phyloP scores from a whole-genome alignment of 2,329 filamentous ascomycete genomes.

The Aureobasidium pullulans region DNA sequence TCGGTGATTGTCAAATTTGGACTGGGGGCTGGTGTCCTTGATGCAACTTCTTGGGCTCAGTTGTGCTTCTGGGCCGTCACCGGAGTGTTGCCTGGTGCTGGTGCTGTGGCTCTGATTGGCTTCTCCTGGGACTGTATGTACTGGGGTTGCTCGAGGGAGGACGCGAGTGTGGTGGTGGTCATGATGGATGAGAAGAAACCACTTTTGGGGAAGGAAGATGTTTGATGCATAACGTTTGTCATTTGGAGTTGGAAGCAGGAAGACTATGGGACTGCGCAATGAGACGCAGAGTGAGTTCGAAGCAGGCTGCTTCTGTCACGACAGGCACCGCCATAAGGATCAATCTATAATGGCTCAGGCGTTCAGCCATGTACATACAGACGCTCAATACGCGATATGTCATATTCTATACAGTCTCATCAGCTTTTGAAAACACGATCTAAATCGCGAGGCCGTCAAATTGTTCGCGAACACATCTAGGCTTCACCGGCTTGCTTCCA shows the following conservation, averaged over 20 bases:
- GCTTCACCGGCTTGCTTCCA: conserved; percentile 11
- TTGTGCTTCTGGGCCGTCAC: neutral
- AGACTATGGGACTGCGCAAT: neutral
- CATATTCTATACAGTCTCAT: neutral
- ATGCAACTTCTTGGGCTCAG: neutral
- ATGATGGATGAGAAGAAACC: neutral
- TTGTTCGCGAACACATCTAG: neutral
- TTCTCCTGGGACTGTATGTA: neutral
- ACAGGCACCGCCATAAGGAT: neutral
- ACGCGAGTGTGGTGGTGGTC: neutral
- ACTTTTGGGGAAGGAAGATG: neutral
- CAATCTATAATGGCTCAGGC: neutral
- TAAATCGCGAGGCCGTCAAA: neutral
- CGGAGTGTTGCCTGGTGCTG: conserved; percentile 6
- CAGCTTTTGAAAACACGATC: neutral
- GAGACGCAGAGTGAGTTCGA: no score
- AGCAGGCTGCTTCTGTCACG: neutral
- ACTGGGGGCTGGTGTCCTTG: neutral
- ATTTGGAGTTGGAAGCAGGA: neutral
- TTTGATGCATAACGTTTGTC: neutral
- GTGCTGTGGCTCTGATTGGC: neutral
- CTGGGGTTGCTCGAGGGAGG: neutral
- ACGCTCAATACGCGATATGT: neutral
- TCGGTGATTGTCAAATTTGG: neutral
- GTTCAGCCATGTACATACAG: neutral